Conservation (phyloP, 202 grass and related monocot genomes). For the Carex arenaria region DNA sequence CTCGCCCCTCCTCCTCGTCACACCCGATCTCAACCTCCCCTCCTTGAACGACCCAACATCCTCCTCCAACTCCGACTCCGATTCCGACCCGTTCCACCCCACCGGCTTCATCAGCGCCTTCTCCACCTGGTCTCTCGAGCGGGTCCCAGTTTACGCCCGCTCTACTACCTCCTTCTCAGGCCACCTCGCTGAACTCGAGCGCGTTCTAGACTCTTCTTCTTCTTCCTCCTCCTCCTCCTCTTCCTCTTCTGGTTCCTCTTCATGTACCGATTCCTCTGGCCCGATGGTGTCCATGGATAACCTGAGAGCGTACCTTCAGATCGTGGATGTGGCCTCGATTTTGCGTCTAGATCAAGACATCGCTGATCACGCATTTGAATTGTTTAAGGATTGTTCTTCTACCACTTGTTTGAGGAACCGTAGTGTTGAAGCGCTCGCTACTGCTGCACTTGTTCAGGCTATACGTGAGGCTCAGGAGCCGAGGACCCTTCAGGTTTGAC, state of each 20-base stretch:
- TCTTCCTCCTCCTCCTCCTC: conserved; percentile 19
- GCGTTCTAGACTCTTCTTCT: conserved; percentile 50
- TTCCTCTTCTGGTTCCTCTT: neutral
- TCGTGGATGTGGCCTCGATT: conserved; percentile 84
- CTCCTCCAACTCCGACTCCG: conserved; percentile 9
- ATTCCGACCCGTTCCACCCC: conserved; percentile 77
- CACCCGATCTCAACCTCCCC: conserved; percentile 53
- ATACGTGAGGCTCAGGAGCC: conserved; percentile 92
- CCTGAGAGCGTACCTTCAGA: conserved; percentile 94
- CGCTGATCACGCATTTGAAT: conserved; percentile 85
- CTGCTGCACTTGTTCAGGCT: conserved; percentile 89
- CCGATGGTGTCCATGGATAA: conserved; percentile 81
- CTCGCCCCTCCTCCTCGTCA: conserved; percentile 76
- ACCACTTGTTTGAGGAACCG: conserved; percentile 88
- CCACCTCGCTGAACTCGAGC: conserved; percentile 91
- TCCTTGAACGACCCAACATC: conserved; percentile 40
- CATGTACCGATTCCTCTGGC: conserved; percentile 44
- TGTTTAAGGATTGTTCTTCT: conserved; percentile 87
- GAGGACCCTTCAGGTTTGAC: conserved; percentile 74
- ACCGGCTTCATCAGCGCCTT: conserved; percentile 90
- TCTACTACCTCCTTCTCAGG: conserved; percentile 86
- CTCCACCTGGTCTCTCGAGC: conserved; percentile 90
- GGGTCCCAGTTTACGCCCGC: conserved; percentile 68
- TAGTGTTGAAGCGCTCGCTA: conserved; percentile 84
- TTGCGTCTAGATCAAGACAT: conserved; percentile 75